Base-by-base conservation (phyloP, 495 filamentous ascomycete species). In the Amniculicola lignicola region DNA sequence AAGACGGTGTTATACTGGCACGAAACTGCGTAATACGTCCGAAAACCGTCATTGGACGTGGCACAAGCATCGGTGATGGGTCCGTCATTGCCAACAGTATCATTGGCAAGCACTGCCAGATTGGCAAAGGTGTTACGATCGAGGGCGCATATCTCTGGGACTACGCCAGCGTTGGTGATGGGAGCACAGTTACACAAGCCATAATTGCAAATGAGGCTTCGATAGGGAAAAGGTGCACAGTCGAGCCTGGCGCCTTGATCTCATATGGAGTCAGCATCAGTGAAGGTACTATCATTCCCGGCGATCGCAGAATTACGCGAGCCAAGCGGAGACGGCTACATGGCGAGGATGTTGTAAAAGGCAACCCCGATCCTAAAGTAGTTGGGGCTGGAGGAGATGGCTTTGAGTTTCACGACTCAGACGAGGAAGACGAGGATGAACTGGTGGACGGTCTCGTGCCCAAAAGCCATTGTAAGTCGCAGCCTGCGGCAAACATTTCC, bases 111-210 rank as follows among this genome's bases (percentile, higher is more conserved):
- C 79, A 84, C 53, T 96, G 90, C 71, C 79, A 80, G 59, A 89
- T 99, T 56, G 93, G 94, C 21, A 85, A 79, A 53, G 85, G 92
- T 59, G 90, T 91, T 22, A 78, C 69, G 35, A 82, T 99, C 56
- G 77, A 87, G 18, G 77, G 86, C 62, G 86, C 90, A 10, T 92
- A 93, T 64, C 84, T 99, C 59, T 99, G 94, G 93, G 89, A 96
- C 57, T 77, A 85, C 61, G 83, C 82, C 2, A 76, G 79, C 2
- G 82, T 99, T 61, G 83, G 79, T 0, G 88, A 96, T 66, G 82
- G 80, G 4, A 75, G 83, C 9, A 77, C 76, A n/a, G 71, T 96
- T 14, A 72, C 77, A 11, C 80, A 80, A 50, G 85, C 90, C 6
- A 83, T 99, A 25, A 72, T 97, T 49, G 93, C 88, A 4, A 79